Evolutionary conservation across 345 rosid genomes (phyloP).

Genomic region (Linum lewisii): DNA sequence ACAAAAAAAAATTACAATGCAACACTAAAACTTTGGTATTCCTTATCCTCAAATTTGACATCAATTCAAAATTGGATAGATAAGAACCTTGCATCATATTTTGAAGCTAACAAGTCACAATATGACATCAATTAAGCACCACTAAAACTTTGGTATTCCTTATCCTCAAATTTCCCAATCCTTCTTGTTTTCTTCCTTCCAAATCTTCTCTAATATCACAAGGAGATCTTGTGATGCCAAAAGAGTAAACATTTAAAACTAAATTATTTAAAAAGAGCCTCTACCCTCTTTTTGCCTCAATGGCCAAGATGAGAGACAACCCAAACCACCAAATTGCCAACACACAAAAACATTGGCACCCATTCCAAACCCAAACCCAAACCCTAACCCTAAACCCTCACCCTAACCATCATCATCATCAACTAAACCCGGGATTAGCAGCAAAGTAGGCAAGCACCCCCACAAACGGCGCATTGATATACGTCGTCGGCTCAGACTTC

Average conservation of each 20-base stretch:
- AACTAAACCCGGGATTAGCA: neutral
- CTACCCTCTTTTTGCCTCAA: constrained; percentile 30
- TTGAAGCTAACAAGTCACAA: neutral
- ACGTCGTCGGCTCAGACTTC: constrained; percentile 4
- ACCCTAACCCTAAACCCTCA: neutral
- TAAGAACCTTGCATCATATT: neutral
- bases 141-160: neutral
- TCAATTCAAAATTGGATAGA: too few species aligned
- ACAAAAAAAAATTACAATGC: neutral
- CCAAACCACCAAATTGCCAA: neutral
- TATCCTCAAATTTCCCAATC: neutral
- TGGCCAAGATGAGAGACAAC: constrained; percentile 40
- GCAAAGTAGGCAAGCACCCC: constrained; percentile 1
- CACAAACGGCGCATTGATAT: constrained; percentile 5
- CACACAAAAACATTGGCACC: neutral
- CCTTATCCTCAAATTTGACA: neutral
- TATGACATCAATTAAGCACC: neutral
- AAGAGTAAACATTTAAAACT: too few species aligned
- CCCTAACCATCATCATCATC: neutral
- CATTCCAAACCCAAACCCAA: neutral
- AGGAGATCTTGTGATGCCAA: neutral
- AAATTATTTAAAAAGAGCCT: neutral
- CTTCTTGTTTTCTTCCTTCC: neutral
- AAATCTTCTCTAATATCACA: neutral
- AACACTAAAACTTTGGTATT: neutral